Conservation (phyloP, 2,329 filamentous ascomycete genomes). For the Aspergillus tanneri region DNA sequence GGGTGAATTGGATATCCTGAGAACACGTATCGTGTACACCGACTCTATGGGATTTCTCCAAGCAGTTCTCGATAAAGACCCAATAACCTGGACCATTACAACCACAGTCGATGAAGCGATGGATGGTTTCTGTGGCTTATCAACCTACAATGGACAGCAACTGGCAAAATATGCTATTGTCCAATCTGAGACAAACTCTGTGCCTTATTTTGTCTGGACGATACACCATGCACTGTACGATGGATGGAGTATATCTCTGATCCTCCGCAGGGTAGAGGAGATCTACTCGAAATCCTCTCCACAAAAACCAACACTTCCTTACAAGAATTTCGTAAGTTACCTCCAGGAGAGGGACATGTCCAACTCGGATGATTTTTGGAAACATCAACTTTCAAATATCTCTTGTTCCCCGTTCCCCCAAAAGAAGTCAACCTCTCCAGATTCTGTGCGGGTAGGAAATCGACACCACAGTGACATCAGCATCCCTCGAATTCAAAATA, state of each 20-base stretch:
- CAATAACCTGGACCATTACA: conserved; percentile 37
- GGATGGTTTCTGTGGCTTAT: conserved; percentile 25
- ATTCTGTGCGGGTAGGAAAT: conserved; percentile 27
- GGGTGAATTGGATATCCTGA: conserved; percentile 48
- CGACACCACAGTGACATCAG: conserved; percentile 25
- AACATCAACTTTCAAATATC: conserved; percentile 27
- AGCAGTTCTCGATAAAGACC: conserved; percentile 38
- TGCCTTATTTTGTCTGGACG: conserved; percentile 48
- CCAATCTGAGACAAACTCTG: conserved; percentile 21
- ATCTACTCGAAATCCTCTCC: conserved; percentile 28
- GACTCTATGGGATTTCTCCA: conserved; percentile 40
- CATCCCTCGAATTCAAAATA: conserved; percentile 20
- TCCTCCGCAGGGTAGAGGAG: conserved; percentile 39
- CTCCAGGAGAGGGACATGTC: conserved; percentile 27
- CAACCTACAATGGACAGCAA: conserved; percentile 35
- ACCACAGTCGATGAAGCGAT: conserved; percentile 29
- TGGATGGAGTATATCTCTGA: conserved; percentile 46
- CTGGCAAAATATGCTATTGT: conserved; percentile 40
- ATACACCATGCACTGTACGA: conserved; percentile 56
- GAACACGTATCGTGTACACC: conserved; percentile 49
- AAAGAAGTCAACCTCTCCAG: conserved; percentile 21
- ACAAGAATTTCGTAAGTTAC: conserved; percentile 35
- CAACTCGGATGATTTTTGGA: conserved; percentile 36
- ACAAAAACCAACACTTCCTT: conserved; percentile 18
- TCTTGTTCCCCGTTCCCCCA: conserved; percentile 32